Percentiles rank a stretch among this genome's conserved stretches.
Evolutionary conservation across 495 filamentous ascomycete genomes (phyloP).

Genomic region (Podospora pseudocomata): DNA sequence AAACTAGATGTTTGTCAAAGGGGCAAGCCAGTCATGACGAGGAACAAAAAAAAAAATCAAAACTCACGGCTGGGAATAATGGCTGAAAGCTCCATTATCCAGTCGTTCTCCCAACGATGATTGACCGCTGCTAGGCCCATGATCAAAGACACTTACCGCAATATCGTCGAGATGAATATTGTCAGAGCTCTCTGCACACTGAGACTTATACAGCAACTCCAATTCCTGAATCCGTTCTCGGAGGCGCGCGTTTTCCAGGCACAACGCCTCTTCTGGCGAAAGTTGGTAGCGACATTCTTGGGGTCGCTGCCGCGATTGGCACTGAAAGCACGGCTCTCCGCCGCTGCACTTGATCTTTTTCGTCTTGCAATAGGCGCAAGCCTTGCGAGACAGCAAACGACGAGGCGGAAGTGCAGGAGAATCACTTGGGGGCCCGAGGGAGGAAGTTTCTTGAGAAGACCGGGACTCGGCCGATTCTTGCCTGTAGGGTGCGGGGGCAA

Average conservation of each 20-base stretch:
- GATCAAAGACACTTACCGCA: background rate
- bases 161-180: background rate
- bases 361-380: background rate
- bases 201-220: background rate
- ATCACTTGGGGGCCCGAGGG: background rate
- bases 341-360: conserved; percentile 5
- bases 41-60: background rate
- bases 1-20: background rate
- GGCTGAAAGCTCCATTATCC: background rate
- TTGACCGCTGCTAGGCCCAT: background rate
- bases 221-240: background rate
- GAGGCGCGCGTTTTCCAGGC: background rate
- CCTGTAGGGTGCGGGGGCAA: background rate
- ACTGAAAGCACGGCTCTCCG: background rate
- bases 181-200: background rate
- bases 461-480: background rate
- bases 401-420: background rate
- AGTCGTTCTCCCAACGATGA: background rate
- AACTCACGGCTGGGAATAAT: conserved; percentile 3
- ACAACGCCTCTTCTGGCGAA: background rate
- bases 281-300: background rate
- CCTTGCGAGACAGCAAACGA: background rate
- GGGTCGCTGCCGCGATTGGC: background rate
- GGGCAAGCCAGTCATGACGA: background rate
- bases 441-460: background rate